Base-by-base conservation (phyloP, 2,329 filamentous ascomycete species). In the Malbranchea zuffiana region DNA sequence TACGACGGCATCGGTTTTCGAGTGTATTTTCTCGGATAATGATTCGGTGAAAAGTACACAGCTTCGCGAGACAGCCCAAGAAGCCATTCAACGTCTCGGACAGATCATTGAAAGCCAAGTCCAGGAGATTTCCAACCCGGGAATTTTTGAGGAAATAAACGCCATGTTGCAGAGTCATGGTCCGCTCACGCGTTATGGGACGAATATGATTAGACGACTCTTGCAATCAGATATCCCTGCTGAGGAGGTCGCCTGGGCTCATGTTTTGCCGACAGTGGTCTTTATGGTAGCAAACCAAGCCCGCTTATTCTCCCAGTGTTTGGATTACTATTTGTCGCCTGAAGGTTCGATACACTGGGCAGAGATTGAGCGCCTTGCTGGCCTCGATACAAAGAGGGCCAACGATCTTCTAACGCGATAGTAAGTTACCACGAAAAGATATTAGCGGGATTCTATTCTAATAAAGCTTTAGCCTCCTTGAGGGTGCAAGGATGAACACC, bases 241-340 rank as follows among this genome's bases (percentile, higher is more conserved):
- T 4, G 56, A 69, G 17, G 62, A 71, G 13, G 59, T 75, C 17
- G 70, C 74, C 19, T 73, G 68, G 66, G 67, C 67, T 26, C 67
- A 75, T 37, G 67, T 76, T 37, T 61, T 77, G 27, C 71, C 71
- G 20, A 74, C 72, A 1, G 69, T 69, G 1, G 70, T 68, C 17
- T 68, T 68, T 24, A 68, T 71, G 56, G 68, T 73, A 3, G 60
- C 67, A 2, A 74, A 72, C 39, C 72, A 75, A 47, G 70, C 67
- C 5, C 70, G 74, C 41, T 63, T 75, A 15, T 74, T 75, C 47
- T 67, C 61, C 0, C 72, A 75, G 44, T 69, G 64, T 17, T 51
- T 77, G 32, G 73, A 75, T 47, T 72, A 67, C 50, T 75, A 72
- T 51, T 60, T 76, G 30, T 61, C 62, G 3, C 54, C 61, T n/a